Base-by-base conservation (phyloP, 2,329 filamentous ascomycete species). In the Ceratocystis cubensis region DNA sequence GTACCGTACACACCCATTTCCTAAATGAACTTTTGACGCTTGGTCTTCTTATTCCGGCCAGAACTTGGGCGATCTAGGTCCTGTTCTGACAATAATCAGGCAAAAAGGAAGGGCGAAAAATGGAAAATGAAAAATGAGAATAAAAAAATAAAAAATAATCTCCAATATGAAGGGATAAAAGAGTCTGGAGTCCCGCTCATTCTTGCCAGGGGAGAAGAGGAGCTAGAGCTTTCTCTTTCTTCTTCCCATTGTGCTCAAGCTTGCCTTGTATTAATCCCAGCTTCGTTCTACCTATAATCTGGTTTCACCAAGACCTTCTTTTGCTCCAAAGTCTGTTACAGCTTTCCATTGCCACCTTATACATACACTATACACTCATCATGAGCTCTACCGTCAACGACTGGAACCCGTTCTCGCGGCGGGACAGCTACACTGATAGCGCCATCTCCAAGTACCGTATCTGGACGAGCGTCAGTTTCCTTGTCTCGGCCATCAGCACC, bases 371-470 rank as follows among this genome's bases (percentile, higher is more conserved):
- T 15, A 53, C 25, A 28, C 22, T 41, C 37, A 53, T 20, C 63
- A 63, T 57, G 33, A 63, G 63, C 45, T 63, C 63, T 46, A 63
- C 61, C 48, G 3, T 56, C 59, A 62, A 46, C 33, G 65, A 66
- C 33, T 69, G 89, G 87, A 94, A 94, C 75, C 89, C 89, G 33
- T 94, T 94, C 77, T 79, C 82, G 68, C 85, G 81, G 75, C 84
- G 84, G 72, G 87, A 91, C 68, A 80, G 83, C 20, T 86, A 90
- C 73, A 80, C 80, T 69, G 75, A 77, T 37, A 78, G 79, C 69
- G 80, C 84, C 63, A 78, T 96, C 71, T 78, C 84, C 70, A 79
- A 84, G 45, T 94, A 94, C 82, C 91, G 90, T 75, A 76, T 91
- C 73, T 77, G 91, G 69, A 89, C 89, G 3, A 81, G 86, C 56